Conservation (phyloP, 2,329 filamentous ascomycete species). For the Sporothrix inflata region DNA sequence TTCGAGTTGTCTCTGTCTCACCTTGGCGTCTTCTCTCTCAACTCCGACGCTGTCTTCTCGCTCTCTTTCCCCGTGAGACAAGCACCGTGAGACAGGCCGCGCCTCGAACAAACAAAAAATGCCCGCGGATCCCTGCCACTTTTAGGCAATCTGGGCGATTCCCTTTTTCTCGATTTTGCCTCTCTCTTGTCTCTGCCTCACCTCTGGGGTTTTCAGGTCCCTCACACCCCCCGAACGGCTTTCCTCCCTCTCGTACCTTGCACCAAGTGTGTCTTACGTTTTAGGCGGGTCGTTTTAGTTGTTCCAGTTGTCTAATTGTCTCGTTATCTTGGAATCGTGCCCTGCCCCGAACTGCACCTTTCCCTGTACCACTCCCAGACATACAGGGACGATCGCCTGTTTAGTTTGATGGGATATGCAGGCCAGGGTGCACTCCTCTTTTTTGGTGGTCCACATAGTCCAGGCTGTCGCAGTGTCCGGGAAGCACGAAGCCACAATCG, state of each 20-base stretch:
- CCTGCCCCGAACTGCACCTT: not conserved
- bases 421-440: not conserved
- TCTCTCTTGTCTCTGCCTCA: not conserved
- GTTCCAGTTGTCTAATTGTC: not conserved
- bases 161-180: not conserved
- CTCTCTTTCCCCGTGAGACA: not conserved
- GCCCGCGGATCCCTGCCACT: conserved; percentile 5
- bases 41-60: not conserved
- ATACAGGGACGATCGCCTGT: conserved; percentile 20
- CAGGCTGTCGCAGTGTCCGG: not conserved
- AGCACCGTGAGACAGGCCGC: not conserved
- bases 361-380: not conserved
- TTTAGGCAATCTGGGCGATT: not conserved
- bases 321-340: not conserved
- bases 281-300: not conserved
- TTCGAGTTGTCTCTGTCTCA: not conserved
- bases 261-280: conserved; percentile 15
- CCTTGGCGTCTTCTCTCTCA: not conserved
- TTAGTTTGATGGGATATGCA: conserved; percentile 21
- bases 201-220: not conserved
- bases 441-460: not conserved
- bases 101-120: not conserved
- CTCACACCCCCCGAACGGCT: not conserved
- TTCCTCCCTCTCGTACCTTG: conserved; percentile 21
- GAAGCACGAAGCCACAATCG: not conserved